These are phyloP conservation scores for Saturnispora gosingensis DNA, from an alignment of 805 yeast species.

Conservation along the genomic window DNA sequence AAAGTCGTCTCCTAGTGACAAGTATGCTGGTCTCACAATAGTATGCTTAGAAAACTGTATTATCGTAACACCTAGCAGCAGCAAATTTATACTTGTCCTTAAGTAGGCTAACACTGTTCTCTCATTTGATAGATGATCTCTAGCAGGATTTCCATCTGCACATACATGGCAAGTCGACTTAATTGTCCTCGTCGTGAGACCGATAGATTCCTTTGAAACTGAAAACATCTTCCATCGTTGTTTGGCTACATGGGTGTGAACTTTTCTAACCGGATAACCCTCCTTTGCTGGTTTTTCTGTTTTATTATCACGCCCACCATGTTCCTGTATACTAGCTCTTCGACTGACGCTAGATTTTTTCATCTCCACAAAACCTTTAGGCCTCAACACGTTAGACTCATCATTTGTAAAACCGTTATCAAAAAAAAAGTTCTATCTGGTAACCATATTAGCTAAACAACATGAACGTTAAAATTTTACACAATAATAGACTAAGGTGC, in stretches of 20 bases:
- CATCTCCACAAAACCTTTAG: neutral
- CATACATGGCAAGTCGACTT: neutral
- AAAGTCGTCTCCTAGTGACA: neutral
- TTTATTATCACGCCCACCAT: neutral
- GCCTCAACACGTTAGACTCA: neutral
- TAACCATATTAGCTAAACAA: neutral
- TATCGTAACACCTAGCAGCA: slow-evolving; percentile 45
- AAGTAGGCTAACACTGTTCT: slow-evolving; percentile 54
- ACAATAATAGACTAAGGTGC: neutral
- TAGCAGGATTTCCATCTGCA: slow-evolving; percentile 25
- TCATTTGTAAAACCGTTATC: neutral
- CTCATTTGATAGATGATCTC: slow-evolving; percentile 57
- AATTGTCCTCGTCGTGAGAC: neutral
- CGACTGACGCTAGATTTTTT: neutral
- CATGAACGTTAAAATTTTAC: neutral
- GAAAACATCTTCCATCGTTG: neutral
- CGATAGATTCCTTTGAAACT: neutral
- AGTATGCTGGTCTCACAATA: slow-evolving; percentile 12
- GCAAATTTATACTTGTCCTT: slow-evolving; percentile 43
- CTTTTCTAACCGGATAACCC: neutral
- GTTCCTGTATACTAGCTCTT: neutral
- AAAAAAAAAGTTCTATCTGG: neutral
- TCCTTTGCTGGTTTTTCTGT: neutral
- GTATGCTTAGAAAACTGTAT: slow-evolving; percentile 41
- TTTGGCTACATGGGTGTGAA: neutral